Base-by-base conservation (phyloP, 306 rosid genomes). In the Quercus suber region DNA sequence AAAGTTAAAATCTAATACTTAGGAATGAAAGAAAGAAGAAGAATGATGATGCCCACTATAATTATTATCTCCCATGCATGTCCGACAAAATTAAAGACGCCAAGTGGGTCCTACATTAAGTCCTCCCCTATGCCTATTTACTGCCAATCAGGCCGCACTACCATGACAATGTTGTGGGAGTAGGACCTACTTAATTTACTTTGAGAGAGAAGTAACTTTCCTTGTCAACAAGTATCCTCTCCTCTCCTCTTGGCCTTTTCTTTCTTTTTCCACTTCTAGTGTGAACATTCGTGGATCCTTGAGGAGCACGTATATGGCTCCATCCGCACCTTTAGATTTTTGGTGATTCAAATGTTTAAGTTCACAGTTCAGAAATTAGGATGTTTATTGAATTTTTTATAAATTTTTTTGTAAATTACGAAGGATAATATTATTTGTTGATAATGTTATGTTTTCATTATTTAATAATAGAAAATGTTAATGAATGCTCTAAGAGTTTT, bases 31-130 rank as follows among this genome's bases (percentile, higher is more conserved):
- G 41, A 35, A 1, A 35, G 41, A 0, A 35, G 41, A 35, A 45
- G 11, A 45, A 45, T 45, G 52, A 45, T 45, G 52, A 45, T 45
- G 52, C 3, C 11, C 11, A 31, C 1, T 41, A 41, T 1, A 6
- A 45, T 45, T 45, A 45, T 8, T 43, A 43, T 43, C 14, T 43
- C 15, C 14, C 14, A 76, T 79, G 83, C 83, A 86, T 84, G 71
- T 81, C 89, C 83, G 84, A 83, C 89, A 57, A 75, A 78, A 76
- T 41, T 75, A 76, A 41, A 72, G 76, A 27, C 17, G 19, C 77
- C 45, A 3, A 41, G 74, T 78, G 82, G 86, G 65, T 49, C 89
- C 80, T 28, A n/a, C 49, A 4, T 19, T 37, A 28, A 60, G 80
- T 15, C 69, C 12, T 33, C 72, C 53, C 74, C 15, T 49, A 49